phyloP scores from a whole-genome alignment of 2,329 filamentous ascomycete species.

The Phaeomoniella chlamydospora region DNA sequence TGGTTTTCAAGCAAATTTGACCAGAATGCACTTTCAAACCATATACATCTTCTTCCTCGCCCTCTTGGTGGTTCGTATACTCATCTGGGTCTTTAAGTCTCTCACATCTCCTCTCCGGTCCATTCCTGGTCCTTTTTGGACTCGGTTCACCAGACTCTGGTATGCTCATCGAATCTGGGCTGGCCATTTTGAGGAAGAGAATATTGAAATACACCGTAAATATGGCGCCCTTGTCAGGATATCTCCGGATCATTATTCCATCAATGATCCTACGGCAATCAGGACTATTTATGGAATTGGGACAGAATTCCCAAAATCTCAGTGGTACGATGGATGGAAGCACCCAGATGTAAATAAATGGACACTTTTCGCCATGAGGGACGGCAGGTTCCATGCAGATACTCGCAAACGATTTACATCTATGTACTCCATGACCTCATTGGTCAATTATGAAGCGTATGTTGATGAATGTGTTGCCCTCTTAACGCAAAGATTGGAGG shows the following conservation, averaged over 20 bases:
- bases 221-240: constrained; percentile 23
- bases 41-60: neutral
- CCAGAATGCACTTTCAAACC: neutral
- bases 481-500: neutral
- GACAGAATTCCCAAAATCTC: constrained; percentile 3
- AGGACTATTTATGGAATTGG: constrained; percentile 1
- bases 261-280: constrained; percentile 16
- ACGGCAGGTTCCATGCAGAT: constrained; percentile 1
- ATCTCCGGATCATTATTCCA: constrained; percentile 26
- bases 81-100: constrained; percentile 8
- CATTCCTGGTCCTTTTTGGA: constrained; percentile 30
- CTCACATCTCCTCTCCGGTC: constrained; percentile 19
- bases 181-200: constrained; percentile 1
- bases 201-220: constrained; percentile 4
- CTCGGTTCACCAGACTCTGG: constrained; percentile 30
- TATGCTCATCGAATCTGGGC: constrained; percentile 21
- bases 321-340: neutral
- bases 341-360: neutral
- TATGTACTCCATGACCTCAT: constrained; percentile 7
- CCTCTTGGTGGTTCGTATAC: neutral
- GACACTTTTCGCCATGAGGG: neutral
- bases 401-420: constrained; percentile 23
- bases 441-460: neutral
- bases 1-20: neutral
- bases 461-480: neutral